Percentiles rank a stretch among this genome's conserved stretches.
phyloP scores from a whole-genome alignment of 148 eudicot species.

The Vaccinium macrocarpon region DNA sequence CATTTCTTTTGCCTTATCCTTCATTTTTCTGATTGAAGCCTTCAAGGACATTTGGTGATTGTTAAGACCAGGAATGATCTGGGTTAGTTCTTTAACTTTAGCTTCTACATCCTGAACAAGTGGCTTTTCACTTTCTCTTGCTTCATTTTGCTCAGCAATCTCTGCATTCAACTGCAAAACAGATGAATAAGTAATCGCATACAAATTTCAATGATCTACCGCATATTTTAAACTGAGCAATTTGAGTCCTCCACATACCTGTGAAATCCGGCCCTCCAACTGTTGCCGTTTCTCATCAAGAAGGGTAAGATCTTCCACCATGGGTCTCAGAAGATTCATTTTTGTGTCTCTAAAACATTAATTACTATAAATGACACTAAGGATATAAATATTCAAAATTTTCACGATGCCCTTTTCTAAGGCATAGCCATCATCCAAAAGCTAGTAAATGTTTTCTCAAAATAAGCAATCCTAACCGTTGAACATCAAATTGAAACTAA shows the following conservation, averaged over 20 bases:
- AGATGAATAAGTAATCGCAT: not conserved
- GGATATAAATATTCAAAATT: not conserved
- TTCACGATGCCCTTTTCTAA: not conserved
- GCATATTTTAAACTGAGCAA: not conserved
- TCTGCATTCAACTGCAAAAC: slow-evolving; percentile 59
- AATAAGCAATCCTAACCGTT: not conserved
- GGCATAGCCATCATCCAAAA: not conserved
- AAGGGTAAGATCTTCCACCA: slow-evolving; percentile 41
- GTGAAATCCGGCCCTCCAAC: slow-evolving; percentile 41
- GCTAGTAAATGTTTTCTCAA: not conserved
- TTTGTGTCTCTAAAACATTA: slow-evolving; percentile 42
- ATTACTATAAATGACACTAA: slow-evolving; percentile 12
- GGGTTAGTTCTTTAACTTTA: slow-evolving; percentile 64
- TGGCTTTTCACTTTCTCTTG: slow-evolving; percentile 69
- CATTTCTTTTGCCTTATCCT: slow-evolving; percentile 70
- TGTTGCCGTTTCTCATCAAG: slow-evolving; percentile 60
- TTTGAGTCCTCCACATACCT: slow-evolving; percentile 35
- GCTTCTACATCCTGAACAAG: slow-evolving; percentile 62
- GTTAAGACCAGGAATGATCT: slow-evolving; percentile 60
- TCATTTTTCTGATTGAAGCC: slow-evolving; percentile 48
- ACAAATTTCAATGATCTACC: not conserved
- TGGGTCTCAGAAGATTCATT: slow-evolving; percentile 38
- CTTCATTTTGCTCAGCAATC: slow-evolving; percentile 49
- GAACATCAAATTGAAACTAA: not conserved
- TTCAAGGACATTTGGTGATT: slow-evolving; percentile 63